Base-by-base conservation (phyloP, 176 grass and related monocot species). In the Aegilops bicornis region DNA sequence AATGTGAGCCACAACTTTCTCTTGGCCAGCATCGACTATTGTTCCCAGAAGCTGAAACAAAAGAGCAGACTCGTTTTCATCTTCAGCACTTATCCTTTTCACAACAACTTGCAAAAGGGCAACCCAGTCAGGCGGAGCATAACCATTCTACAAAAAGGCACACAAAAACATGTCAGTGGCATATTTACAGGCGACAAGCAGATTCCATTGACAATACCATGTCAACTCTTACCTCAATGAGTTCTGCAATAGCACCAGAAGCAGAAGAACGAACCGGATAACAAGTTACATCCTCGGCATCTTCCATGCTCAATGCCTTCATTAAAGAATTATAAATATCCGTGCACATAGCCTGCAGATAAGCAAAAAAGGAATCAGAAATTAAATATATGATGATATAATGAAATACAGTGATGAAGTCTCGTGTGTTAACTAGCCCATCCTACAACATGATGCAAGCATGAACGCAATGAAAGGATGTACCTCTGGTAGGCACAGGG, bases 41-140 rank as follows among this genome's bases (percentile, higher is more conserved):
- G 92, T 90, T 65, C 92, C 89, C 40, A 98, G 83, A 92, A 98
- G 90, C 85, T 95, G 89, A 91, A 95, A 98, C 73, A 95, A 77
- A 89, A 98, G 82, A 87, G 87, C 87, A 42, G 93, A 95, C 63
- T 95, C 85, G 20, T 89, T 95, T 81, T 91, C 90, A 77, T 95
- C 91, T 84, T 74, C 87, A 58, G 69, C 76, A 3, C 85, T 87
- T 83, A 95, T 84, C 77, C 87, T 88, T 80, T 89, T 76, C 63
- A 98, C 66, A 76, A 95, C 68, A 17, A 79, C 79, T 90, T 90
- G 85, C 85, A 98, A 84, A 92, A 95, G 87, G 22, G 84, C 81
- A 25, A 91, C 88, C 92, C 92, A 95, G 30, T 91, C 89, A 77
- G 89, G 83, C 43, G 89, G 87, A 83, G 83, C 67, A 86, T 93